Evolutionary conservation across 2,329 filamentous ascomycete species (phyloP).

Genomic region (Cyanodermella asteris): DNA sequence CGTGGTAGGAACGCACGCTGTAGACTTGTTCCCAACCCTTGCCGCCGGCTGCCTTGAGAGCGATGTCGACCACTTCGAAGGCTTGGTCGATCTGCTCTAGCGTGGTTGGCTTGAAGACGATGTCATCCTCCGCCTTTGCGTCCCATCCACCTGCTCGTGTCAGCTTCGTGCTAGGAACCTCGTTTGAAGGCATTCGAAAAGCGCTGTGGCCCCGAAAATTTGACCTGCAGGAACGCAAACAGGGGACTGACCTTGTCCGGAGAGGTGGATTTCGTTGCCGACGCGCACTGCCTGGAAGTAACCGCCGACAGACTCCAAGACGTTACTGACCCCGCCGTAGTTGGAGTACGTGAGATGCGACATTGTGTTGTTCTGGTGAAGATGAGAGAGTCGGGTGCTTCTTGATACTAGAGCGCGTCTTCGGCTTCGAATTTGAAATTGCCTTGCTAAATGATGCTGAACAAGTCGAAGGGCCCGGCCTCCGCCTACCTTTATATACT

Average conservation of each 20-base stretch:
- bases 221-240: too few species aligned
- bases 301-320: too few species aligned
- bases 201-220: neutral
- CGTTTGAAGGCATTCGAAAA: neutral
- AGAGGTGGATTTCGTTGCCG: slow-evolving; percentile 4
- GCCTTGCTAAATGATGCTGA: too few species aligned
- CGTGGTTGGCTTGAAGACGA: slow-evolving; percentile 17
- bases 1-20: slow-evolving; percentile 25
- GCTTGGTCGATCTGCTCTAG: slow-evolving; percentile 28
- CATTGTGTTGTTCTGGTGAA: too few species aligned
- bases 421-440: too few species aligned
- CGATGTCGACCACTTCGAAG: slow-evolving; percentile 34
- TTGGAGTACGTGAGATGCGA: too few species aligned
- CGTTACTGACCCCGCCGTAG: too few species aligned
- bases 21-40: slow-evolving; percentile 35
- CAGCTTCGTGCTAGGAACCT: neutral
- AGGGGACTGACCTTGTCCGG: slow-evolving; percentile 23
- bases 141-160: slow-evolving; percentile 16
- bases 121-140: slow-evolving; percentile 7
- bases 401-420: too few species aligned
- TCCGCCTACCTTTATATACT: too few species aligned
- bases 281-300: slow-evolving; percentile 6
- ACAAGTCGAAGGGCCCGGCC: too few species aligned
- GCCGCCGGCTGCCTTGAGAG: slow-evolving; percentile 30
- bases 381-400: too few species aligned